Conservation (phyloP, 106 monocot species). For the Gastrodia elata region DNA sequence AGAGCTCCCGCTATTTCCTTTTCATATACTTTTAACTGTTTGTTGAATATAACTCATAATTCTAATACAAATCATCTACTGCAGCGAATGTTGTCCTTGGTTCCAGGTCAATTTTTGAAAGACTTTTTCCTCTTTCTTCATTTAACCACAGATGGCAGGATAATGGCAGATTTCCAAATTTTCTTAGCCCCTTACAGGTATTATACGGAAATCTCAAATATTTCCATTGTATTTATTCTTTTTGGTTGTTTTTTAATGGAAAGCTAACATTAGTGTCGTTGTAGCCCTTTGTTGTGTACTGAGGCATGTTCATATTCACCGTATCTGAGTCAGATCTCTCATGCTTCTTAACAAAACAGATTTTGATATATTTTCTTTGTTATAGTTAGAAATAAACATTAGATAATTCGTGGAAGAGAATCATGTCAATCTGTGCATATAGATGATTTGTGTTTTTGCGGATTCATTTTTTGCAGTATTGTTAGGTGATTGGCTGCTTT, state of each 20-base stretch:
- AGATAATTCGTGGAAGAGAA: not conserved
- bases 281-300: not conserved
- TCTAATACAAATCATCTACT: constrained; percentile 3
- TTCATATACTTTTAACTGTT: not conserved
- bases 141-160: constrained; percentile 9
- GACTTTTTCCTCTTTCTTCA: constrained; percentile 21
- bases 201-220: not conserved
- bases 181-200: constrained; percentile 50
- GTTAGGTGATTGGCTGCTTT: not conserved
- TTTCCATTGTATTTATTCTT: not conserved
- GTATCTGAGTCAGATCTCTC: not conserved
- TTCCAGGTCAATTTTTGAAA: constrained; percentile 36
- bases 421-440: not conserved
- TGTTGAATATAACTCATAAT: not conserved
- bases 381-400: not conserved
- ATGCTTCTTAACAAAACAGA: not conserved
- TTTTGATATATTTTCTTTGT: constrained; percentile 1
- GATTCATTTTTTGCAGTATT: not conserved
- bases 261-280: not conserved
- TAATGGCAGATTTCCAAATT: constrained; percentile 9
- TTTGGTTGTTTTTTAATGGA: not conserved
- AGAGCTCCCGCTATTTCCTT: not conserved
- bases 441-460: not conserved
- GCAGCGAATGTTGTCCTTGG: constrained; percentile 33
- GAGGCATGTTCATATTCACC: not conserved